Percentiles rank a stretch among this genome's conserved stretches.
Conservation (phyloP, 352 stramenopile genomes). For the Phytophthora pinifolia region DNA sequence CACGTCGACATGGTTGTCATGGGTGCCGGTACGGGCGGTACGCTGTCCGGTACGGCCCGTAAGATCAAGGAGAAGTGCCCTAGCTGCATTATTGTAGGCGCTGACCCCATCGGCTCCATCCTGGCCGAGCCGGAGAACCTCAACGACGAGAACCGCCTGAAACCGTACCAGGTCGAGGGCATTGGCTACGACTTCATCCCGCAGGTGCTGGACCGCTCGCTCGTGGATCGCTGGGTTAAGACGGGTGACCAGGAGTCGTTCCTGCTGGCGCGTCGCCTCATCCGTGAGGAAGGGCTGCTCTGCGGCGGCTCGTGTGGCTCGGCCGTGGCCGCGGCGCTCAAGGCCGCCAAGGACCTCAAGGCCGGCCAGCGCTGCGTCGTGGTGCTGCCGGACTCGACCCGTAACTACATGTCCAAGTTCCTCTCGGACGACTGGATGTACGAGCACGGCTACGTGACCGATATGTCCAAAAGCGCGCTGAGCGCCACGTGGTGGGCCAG, state of each 20-base stretch:
- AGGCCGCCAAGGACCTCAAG: constrained; percentile 85
- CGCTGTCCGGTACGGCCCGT: constrained; percentile 91
- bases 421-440: constrained; percentile 96
- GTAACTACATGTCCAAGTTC: constrained; percentile 99
- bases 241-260: constrained; percentile 93
- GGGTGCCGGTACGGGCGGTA: constrained; percentile 94
- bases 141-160: constrained; percentile 92
- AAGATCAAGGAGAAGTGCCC: constrained; percentile 95
- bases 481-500: constrained; percentile 95
- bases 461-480: constrained; percentile 68
- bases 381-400: constrained; percentile 94
- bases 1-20: constrained; percentile 96
- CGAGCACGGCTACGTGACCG: constrained; percentile 80
- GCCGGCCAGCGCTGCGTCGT: constrained; percentile 93
- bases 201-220: constrained; percentile 91
- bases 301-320: constrained; percentile 94
- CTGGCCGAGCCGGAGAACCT: constrained; percentile 91
- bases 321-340: constrained; percentile 84
- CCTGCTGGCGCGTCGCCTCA: constrained; percentile 92
- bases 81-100: constrained; percentile 82
- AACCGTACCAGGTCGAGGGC: constrained; percentile 94
- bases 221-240: constrained; percentile 96
- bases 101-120: constrained; percentile 93
- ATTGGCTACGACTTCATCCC: constrained; percentile 99
- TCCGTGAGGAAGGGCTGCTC: constrained; percentile 95